Percentiles rank a stretch among this genome's conserved stretches.
Evolutionary conservation across 2,329 filamentous ascomycete species (phyloP).

Genomic region (Colletotrichum ledebouriae): DNA sequence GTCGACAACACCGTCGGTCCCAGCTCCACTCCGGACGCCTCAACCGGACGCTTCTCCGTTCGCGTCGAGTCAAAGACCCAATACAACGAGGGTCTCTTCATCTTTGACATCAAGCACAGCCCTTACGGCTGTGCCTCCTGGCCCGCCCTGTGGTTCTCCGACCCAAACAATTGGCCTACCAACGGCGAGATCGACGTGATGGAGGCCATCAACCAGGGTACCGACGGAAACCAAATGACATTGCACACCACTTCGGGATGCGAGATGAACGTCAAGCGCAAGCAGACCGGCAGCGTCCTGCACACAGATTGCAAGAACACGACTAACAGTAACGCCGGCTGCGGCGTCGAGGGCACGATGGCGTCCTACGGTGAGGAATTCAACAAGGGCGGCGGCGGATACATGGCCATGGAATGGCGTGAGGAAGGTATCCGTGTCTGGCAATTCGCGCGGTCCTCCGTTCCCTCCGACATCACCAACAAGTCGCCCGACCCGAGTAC

Average conservation of each 20-base stretch:
- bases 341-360: constrained; percentile 61
- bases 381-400: constrained; percentile 68
- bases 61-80: constrained; percentile 71
- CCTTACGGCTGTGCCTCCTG: constrained; percentile 74
- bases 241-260: constrained; percentile 69
- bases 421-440: constrained; percentile 72
- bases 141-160: constrained; percentile 76
- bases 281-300: constrained; percentile 61
- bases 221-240: constrained; percentile 69
- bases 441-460: constrained; percentile 65
- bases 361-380: constrained; percentile 64
- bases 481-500: constrained; percentile 69
- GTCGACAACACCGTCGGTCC: constrained; percentile 72
- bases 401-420: constrained; percentile 74
- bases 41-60: constrained; percentile 73
- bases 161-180: constrained; percentile 71
- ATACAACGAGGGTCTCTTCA: constrained; percentile 74
- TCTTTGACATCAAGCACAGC: constrained; percentile 75
- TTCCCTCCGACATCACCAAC: constrained; percentile 66
- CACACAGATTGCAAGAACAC: constrained; percentile 64
- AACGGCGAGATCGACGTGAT: constrained; percentile 76
- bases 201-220: constrained; percentile 69
- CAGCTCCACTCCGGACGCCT: constrained; percentile 61
- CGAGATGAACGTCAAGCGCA: constrained; percentile 66
- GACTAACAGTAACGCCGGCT: constrained; percentile 68